A percentile compares a stretch with the other conserved stretches of the same genome.
Evolutionary conservation across 768 basidiomycete species (phyloP).

Genomic region (Tylopilus vinaceipallidus): DNA sequence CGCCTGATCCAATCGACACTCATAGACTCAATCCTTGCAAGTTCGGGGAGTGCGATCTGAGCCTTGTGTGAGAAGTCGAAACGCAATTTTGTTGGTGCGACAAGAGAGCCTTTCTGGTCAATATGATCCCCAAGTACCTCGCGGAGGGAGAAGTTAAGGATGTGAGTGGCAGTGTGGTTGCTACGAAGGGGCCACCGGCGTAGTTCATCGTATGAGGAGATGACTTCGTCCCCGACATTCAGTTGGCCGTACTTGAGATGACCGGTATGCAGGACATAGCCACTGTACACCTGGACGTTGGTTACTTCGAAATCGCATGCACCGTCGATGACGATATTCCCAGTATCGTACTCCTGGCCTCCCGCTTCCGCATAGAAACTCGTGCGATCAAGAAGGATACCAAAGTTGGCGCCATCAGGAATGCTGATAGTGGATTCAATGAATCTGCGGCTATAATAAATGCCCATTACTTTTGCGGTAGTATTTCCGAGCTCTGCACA

Average conservation of each 20-base stretch:
- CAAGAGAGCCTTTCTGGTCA: constrained; percentile 97
- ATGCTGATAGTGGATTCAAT: constrained; percentile 62
- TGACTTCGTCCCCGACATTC: constrained; percentile 74
- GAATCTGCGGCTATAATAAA: constrained; percentile 83
- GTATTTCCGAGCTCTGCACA: constrained; percentile 72
- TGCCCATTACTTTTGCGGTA: constrained; percentile 71
- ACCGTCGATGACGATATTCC: constrained; percentile 90
- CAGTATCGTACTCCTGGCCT: constrained; percentile 96
- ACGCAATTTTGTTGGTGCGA: constrained; percentile 91
- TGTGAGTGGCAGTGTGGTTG: constrained; percentile 98
- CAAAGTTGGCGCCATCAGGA: constrained; percentile 68
- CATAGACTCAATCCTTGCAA: constrained; percentile 79
- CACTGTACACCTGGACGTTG: constrained; percentile 92
- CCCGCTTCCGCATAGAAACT: constrained; percentile 98
- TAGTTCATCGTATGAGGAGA: constrained; percentile 92
- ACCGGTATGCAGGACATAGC: constrained; percentile 94
- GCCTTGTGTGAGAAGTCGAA: constrained; percentile 99
- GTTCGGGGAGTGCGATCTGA: constrained; percentile 71
- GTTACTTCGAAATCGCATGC: constrained; percentile 89
- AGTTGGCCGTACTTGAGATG: constrained; percentile 85
- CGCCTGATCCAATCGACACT: constrained; percentile 86
- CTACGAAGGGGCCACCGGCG: constrained; percentile 95
- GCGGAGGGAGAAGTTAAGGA: constrained; percentile 90
- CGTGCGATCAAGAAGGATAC: constrained; percentile 86
- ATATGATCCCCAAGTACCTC: constrained; percentile 96